phyloP scores from a whole-genome alignment of 1,284 basidiomycete species.

The Cryptococcus sp. region DNA sequence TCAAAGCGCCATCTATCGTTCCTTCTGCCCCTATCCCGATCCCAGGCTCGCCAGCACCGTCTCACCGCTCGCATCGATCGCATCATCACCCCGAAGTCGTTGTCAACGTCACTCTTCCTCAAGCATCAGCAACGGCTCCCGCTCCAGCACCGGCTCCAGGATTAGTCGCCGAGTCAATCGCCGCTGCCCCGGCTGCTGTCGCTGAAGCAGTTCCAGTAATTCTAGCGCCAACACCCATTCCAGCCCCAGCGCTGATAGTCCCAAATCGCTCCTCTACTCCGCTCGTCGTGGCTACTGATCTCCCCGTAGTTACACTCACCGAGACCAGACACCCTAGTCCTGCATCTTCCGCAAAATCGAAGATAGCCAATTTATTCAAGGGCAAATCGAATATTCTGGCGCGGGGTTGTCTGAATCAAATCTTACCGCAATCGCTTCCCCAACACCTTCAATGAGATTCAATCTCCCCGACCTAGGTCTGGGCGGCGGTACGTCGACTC shows the following conservation, averaged over 20 bases:
- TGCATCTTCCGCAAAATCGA: constrained; percentile 1
- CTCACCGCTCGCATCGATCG: constrained; percentile 22
- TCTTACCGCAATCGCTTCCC: not conserved
- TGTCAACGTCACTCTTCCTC: constrained; percentile 30
- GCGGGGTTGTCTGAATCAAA: too few species aligned
- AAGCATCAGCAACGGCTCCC: constrained; percentile 17
- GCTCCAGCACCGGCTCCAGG: constrained; percentile 13
- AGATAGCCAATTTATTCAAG: constrained; percentile 1
- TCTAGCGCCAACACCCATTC: not conserved
- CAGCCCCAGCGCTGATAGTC: constrained; percentile 11
- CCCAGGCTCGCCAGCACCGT: constrained; percentile 27
- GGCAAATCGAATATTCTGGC: not conserved
- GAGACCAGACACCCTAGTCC: not conserved
- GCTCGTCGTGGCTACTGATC: constrained; percentile 1
- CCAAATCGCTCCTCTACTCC: constrained; percentile 13
- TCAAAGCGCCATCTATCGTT: constrained; percentile 9
- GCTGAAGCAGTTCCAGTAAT: not conserved
- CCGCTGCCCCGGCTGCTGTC: not conserved
- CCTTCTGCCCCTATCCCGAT: constrained; percentile 9
- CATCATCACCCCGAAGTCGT: constrained; percentile 32
- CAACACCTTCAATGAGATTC: not conserved
- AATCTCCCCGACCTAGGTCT: not conserved
- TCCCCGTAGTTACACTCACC: not conserved
- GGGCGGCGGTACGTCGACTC: not conserved
- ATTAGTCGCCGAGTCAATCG: constrained; percentile 3